phyloP scores from a whole-genome alignment of 805 yeast genomes.

The Wickerhamomyces pijperi region DNA sequence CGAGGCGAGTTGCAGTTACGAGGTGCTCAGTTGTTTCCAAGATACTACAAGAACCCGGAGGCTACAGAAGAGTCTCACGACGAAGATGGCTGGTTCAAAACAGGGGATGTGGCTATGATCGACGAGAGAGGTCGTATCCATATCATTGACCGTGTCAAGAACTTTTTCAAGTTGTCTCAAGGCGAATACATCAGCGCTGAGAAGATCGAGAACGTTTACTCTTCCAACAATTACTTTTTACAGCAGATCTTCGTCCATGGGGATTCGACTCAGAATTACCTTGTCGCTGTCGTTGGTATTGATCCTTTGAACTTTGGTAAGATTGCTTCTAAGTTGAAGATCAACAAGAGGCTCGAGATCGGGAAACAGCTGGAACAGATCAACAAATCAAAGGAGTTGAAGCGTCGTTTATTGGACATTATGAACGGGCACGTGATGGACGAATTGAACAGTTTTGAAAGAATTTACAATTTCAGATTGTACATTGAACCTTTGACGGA shows the following conservation, averaged over 20 bases:
- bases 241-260: slow-evolving; percentile 55
- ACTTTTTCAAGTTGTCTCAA: slow-evolving; percentile 53
- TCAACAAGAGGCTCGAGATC: slow-evolving; percentile 3
- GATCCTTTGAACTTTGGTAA: slow-evolving; percentile 25
- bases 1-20: slow-evolving; percentile 40
- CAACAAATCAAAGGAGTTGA: slow-evolving; percentile 10
- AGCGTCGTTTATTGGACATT: slow-evolving; percentile 22
- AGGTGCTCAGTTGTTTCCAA: slow-evolving; percentile 43
- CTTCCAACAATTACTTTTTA: slow-evolving; percentile 38
- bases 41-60: slow-evolving; percentile 36
- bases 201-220: slow-evolving; percentile 54
- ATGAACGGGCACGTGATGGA: slow-evolving; percentile 28
- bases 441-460: slow-evolving; percentile 51
- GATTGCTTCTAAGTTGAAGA: slow-evolving; percentile 4
- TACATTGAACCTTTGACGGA: slow-evolving; percentile 52
- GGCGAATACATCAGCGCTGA: slow-evolving; percentile 71
- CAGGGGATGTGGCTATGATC: slow-evolving; percentile 47
- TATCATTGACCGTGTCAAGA: slow-evolving; percentile 46
- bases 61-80: slow-evolving; percentile 35
- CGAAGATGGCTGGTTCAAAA: slow-evolving; percentile 41
- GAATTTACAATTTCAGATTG: slow-evolving; percentile 40
- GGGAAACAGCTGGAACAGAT: slow-evolving; percentile 7
- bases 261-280: slow-evolving; percentile 40
- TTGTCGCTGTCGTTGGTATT: slow-evolving; percentile 47
- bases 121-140: slow-evolving; percentile 32